phyloP scores from a whole-genome alignment of 768 basidiomycete species.

The Pluteus cervinus region DNA sequence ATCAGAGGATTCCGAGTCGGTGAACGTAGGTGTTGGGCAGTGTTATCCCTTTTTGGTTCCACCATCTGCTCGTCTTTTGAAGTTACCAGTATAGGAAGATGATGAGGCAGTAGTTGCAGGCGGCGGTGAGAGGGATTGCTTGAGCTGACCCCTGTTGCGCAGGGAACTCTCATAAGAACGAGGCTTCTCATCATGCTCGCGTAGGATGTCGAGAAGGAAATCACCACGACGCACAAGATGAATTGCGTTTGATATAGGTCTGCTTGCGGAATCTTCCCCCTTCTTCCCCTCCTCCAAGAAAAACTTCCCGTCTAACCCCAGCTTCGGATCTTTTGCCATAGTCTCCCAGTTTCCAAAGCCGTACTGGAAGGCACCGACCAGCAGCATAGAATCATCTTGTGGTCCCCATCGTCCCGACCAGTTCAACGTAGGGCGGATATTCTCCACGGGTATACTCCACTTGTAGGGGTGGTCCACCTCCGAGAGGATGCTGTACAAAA shows the following conservation, averaged over 20 bases:
- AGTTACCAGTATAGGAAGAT: slow-evolving; percentile 50
- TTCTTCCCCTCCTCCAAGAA: slow-evolving; percentile 98
- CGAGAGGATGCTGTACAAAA: slow-evolving; percentile 76
- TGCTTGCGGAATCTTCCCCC: slow-evolving; percentile 73
- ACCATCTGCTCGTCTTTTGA: slow-evolving; percentile 78
- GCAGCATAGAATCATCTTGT: slow-evolving; percentile 90
- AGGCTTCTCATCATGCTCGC: slow-evolving; percentile 87
- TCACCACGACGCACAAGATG: slow-evolving; percentile 96
- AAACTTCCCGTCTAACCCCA: slow-evolving; percentile 86
- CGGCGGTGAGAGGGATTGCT: slow-evolving; percentile 69
- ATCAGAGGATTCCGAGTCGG: slow-evolving; percentile 88
- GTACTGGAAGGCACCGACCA: slow-evolving; percentile 87
- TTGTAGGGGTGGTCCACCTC: slow-evolving; percentile 65
- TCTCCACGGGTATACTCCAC: slow-evolving; percentile 88
- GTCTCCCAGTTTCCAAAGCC: slow-evolving; percentile 98
- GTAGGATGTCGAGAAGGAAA: slow-evolving; percentile 78
- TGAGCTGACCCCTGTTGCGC: slow-evolving; percentile 61
- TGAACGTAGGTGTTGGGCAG: slow-evolving; percentile 91
- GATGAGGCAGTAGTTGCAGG: slow-evolving; percentile 65
- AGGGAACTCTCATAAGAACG: slow-evolving; percentile 81
- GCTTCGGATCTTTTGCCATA: slow-evolving; percentile 81
- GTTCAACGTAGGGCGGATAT: slow-evolving; percentile 86
- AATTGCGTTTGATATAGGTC: slow-evolving; percentile 94
- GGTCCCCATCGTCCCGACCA: slow-evolving; percentile 96
- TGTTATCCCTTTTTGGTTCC: slow-evolving; percentile 85